Evolutionary conservation across 345 rosid genomes (phyloP).

Genomic region (Cochlearia excelsa): DNA sequence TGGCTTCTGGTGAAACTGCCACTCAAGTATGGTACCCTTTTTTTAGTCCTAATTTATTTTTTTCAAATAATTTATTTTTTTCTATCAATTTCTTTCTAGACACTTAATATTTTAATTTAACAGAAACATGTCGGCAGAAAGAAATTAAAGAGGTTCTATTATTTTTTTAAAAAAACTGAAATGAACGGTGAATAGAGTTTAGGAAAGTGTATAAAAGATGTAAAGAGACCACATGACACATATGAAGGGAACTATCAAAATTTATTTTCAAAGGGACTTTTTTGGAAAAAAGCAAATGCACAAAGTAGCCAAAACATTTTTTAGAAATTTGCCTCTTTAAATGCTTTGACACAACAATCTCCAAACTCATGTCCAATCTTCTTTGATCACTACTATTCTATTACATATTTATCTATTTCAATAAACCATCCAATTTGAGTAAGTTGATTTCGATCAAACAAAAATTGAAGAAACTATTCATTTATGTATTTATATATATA

Average conservation of each 20-base stretch:
- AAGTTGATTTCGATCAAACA: too few species aligned
- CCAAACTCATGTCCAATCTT: background rate
- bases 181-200: conserved; percentile 23
- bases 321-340: conserved; percentile 10
- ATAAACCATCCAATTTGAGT: too few species aligned
- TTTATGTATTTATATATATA: too few species aligned
- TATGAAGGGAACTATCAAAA: conserved; percentile 15
- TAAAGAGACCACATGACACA: conserved; percentile 13
- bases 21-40: too few species aligned
- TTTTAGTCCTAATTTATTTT: too few species aligned
- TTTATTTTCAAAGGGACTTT: conserved; percentile 21
- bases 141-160: background rate
- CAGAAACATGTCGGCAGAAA: conserved; percentile 20
- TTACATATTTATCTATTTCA: too few species aligned
- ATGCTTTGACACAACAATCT: conserved; percentile 32
- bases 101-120: background rate
- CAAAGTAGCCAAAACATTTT: conserved; percentile 16
- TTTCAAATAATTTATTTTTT: too few species aligned
- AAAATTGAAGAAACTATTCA: too few species aligned
- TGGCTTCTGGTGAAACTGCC: too few species aligned
- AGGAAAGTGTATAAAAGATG: conserved; percentile 3
- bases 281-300: conserved; percentile 12
- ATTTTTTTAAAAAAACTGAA: background rate
- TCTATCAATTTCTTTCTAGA: background rate
- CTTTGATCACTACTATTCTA: too few species aligned